phyloP scores from a whole-genome alignment of 305 asterid species.

The Fraxinus floribunda region DNA sequence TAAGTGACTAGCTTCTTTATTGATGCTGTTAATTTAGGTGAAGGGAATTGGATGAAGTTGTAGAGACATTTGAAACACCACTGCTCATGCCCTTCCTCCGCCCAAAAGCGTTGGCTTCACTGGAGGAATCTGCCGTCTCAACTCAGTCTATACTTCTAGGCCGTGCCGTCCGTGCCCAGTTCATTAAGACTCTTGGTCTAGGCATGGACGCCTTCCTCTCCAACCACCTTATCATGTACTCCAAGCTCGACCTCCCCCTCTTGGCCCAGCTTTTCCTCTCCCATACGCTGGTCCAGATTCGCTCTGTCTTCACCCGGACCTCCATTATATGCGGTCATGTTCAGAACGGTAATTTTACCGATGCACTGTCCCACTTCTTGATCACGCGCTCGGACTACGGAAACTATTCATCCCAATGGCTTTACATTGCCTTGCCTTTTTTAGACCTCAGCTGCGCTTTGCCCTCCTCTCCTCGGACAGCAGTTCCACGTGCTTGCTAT shows the following conservation, averaged over 20 bases:
- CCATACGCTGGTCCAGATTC: slow-evolving; percentile 47
- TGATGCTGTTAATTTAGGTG: neutral
- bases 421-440: slow-evolving; percentile 79
- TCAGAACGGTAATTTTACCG: slow-evolving; percentile 41
- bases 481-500: slow-evolving; percentile 53
- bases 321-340: slow-evolving; percentile 77
- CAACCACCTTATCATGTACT: slow-evolving; percentile 76
- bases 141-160: slow-evolving; percentile 54
- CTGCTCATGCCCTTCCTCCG: slow-evolving; percentile 42
- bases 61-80: neutral
- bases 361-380: no score
- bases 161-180: slow-evolving; percentile 57
- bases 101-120: slow-evolving; percentile 53
- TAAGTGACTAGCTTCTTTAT: neutral
- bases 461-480: slow-evolving; percentile 42
- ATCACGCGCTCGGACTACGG: no score
- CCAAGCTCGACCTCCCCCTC: slow-evolving; percentile 64
- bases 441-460: slow-evolving; percentile 62
- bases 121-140: slow-evolving; percentile 59
- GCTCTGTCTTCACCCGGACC: slow-evolving; percentile 95
- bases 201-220: slow-evolving; percentile 58
- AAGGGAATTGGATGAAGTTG: neutral
- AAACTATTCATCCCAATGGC: slow-evolving; percentile 50
- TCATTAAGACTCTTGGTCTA: slow-evolving; percentile 40
- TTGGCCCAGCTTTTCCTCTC: slow-evolving; percentile 54